Conservation (phyloP, 73 alveolate genomes). For the Symbiodinium pilosum region DNA sequence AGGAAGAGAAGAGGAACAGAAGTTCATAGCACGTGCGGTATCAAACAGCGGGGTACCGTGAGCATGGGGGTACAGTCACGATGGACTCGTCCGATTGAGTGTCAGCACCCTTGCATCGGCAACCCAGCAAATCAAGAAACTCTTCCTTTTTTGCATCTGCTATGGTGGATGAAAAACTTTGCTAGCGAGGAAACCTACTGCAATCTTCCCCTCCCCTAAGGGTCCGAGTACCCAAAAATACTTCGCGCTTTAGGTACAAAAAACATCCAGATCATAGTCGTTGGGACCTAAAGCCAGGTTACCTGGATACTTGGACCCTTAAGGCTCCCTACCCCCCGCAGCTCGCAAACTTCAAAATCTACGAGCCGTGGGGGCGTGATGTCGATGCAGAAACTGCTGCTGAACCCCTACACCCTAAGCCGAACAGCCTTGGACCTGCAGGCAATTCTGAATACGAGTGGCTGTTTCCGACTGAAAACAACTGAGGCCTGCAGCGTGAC, state of each 20-base stretch:
- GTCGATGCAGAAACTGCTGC: not conserved
- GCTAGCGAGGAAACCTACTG: not conserved
- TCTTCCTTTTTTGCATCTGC: not conserved
- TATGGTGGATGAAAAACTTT: not conserved
- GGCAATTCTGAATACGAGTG: too few species aligned
- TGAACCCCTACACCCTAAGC: too few species aligned
- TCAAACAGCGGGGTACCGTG: too few species aligned
- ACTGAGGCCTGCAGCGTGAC: not conserved
- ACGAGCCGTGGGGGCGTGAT: not conserved
- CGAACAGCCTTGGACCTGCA: too few species aligned
- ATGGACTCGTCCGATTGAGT: too few species aligned
- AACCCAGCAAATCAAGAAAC: too few species aligned
- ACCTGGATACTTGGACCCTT: not conserved
- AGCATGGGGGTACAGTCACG: too few species aligned
- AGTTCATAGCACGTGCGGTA: too few species aligned
- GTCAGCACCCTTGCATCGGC: too few species aligned
- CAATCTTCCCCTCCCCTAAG: not conserved
- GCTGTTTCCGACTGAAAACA: not conserved
- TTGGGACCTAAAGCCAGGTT: not conserved
- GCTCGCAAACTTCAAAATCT: not conserved
- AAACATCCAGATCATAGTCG: too few species aligned
- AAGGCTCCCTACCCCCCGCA: not conserved
- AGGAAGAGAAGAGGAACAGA: too few species aligned
- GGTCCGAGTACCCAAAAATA: not conserved
- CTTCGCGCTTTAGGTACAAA: not conserved